Base-by-base conservation (phyloP, 2,329 filamentous ascomycete genomes). In the Beauveria medogensis region DNA sequence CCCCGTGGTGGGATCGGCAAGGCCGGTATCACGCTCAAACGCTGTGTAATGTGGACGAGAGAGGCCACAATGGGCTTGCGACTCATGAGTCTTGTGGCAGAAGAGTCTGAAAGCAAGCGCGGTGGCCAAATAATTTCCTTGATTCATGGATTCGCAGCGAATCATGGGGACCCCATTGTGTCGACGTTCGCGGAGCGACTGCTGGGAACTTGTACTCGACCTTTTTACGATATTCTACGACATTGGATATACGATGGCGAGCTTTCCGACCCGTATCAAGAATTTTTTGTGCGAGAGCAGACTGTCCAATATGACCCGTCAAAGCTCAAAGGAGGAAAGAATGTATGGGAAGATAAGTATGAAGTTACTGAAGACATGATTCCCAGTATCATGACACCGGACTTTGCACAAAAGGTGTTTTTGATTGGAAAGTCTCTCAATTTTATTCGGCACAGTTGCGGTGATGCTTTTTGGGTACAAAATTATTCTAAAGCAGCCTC, bases 211-310 rank as follows among this genome's bases (percentile, higher is more conserved):
- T 90, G 99, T 59, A 97, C 94, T 1, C 83, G 90, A 18, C 95
- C 95, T 0, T 99, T 99, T 71, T 99, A 99, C 72, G 91, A 95
- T 68, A 97, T 99, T 78, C 80, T 99, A 59, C 86, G 92, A 59
- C 89, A 91, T 68, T 99, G 94, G 94, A 96, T 99, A 55, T 99
- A 99, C 70, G 93, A 99, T 69, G 94, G 94, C 63, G 95, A 99
- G 77, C 82, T 99, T 16, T 92, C 91, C n/a, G 94, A 99, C 73
- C 94, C 95, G 0, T 97, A 92, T 69, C 82, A 86, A 60, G 94
- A 99, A 70, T 99, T 99, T 74, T 97, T 99, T 68, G 92, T 99
- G 22, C 86, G 86, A 22, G 91, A 97, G 71, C 91, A 93, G 67
- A 83, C 87, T 57, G 63, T 68, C 7, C 66, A 75, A 64, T 72